Evolutionary conservation across 805 yeast genomes (phyloP), one percentile per base, ranked within the genome.

Genomic region (Cyberlindnera euphorbiiphila): DNA sequence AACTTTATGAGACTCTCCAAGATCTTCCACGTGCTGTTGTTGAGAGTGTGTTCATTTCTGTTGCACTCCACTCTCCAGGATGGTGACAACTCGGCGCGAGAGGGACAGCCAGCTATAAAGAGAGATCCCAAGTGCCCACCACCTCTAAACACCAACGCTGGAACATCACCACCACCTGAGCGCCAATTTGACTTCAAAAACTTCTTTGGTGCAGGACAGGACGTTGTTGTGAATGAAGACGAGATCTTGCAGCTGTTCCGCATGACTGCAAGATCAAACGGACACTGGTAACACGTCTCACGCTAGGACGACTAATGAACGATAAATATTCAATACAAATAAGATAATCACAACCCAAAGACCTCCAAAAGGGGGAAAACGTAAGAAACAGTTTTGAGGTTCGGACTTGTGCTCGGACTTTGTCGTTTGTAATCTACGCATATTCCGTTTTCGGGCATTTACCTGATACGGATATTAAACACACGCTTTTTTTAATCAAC

Each of bases 1-100:
- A 45, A 42, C 39, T 39, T 45, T 25, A 34, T 45, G 39, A 45
- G 39, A 14, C 44, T 45, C 12, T 39, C 40, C 10, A 45, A 45
- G 33, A 39, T 45, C 24, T 45, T 45, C 26, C 44, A 45, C 17
- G 42, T 45, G 6, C 17, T 45, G 6, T 22, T 45, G 4, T 16
- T 42, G 20, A 34, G 41, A 13, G 25, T 45, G 15, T 45, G 49
- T 24, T 37, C 39, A 6, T 45, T 39, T 17, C 25, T 45, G n/a
- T 15, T 45, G 32, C 25, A 34, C 20, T 24, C 32, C 26, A 35
- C 40, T 3, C 10, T 35, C 3, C 39, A 37, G 7, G 32, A 37
- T 31, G 18, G 26, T 14, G 37, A 34, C 11, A 16, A 24, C 21
- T 16, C 42, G 9, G 29, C 17, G n/a, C 15, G 27, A 5, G 39